These are phyloP conservation scores for Clonostachys sp. DNA, from an alignment of 2,329 filamentous ascomycete species.

Conservation along the genomic window DNA sequence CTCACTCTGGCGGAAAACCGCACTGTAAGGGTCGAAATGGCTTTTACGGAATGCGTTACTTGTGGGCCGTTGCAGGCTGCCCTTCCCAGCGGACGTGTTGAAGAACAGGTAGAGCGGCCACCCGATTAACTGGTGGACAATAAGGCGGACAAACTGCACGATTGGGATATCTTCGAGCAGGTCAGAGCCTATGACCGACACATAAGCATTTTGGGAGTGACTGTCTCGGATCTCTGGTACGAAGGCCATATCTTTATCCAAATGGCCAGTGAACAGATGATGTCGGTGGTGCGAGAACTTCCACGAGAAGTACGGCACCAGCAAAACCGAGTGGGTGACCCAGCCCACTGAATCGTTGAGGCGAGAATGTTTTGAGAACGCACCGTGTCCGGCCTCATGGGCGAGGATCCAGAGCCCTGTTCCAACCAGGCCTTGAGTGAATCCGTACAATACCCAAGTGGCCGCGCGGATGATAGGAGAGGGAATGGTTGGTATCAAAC, in stretches of 20 bases:
- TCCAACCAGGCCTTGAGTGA: constrained; percentile 59
- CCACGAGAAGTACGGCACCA: constrained; percentile 72
- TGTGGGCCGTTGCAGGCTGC: constrained; percentile 39
- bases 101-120: constrained; percentile 61
- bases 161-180: constrained; percentile 58
- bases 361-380: constrained; percentile 51
- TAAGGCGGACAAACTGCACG: constrained; percentile 45
- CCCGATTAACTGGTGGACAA: constrained; percentile 60
- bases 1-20: constrained; percentile 56
- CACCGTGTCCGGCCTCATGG: constrained; percentile 69
- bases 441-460: constrained; percentile 56
- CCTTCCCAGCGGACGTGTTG: constrained; percentile 47
- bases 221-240: constrained; percentile 44
- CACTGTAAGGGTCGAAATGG: constrained; percentile 59
- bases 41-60: constrained; percentile 21
- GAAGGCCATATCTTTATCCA: constrained; percentile 64
- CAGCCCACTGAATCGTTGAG: constrained; percentile 62
- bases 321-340: constrained; percentile 57
- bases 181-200: constrained; percentile 21
- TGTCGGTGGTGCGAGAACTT: constrained; percentile 66
- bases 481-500: constrained; percentile 46
- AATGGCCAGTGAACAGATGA: constrained; percentile 64
- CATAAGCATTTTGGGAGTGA: constrained; percentile 16
- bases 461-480: constrained; percentile 33
- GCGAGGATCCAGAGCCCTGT: constrained; percentile 68